Evolutionary conservation across 129 eudicot species (phyloP).

Genomic region (Pulicaria dysenterica): DNA sequence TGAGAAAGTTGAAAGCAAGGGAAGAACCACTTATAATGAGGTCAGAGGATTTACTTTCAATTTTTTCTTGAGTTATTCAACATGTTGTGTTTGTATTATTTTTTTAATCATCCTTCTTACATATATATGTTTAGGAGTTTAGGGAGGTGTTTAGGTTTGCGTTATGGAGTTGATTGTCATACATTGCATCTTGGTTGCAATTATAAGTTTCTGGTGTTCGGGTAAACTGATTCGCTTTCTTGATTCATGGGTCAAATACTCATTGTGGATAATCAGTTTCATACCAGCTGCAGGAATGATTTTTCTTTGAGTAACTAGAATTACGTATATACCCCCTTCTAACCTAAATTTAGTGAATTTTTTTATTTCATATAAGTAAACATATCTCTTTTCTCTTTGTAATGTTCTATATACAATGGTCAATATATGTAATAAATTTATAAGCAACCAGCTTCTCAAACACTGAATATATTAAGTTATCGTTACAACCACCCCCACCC

Average conservation of each 20-base stretch:
- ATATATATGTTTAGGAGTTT: background rate
- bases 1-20: conserved; percentile 88
- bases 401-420: background rate
- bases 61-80: conserved; percentile 19
- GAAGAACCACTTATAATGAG: conserved; percentile 89
- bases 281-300: conserved; percentile 18
- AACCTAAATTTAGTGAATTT: background rate
- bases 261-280: background rate
- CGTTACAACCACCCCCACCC: background rate
- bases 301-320: background rate
- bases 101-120: background rate
- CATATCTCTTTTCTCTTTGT: background rate
- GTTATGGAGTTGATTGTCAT: background rate
- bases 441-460: background rate
- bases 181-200: background rate
- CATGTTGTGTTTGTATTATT: background rate
- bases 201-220: background rate
- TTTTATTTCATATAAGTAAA: background rate
- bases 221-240: background rate
- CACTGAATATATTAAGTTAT: background rate
- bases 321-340: background rate
- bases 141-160: background rate
- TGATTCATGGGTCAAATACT: background rate
- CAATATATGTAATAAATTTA: background rate
- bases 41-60: conserved; percentile 42